Conservation (phyloP, 176 grass and related monocot species). For the Coix lacrymajobi region DNA sequence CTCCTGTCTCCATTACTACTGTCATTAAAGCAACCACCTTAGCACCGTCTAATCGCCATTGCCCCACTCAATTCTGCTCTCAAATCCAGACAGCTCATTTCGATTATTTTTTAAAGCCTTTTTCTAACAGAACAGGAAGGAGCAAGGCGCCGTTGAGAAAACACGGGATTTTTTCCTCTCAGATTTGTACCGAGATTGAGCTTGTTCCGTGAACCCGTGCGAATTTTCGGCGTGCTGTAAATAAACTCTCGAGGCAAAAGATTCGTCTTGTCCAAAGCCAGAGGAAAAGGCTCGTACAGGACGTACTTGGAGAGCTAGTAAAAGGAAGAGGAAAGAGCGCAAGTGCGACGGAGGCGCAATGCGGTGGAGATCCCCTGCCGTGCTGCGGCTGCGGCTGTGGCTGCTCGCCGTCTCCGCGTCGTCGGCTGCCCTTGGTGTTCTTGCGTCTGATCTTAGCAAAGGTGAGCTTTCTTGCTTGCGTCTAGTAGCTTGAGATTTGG, state of each 20-base stretch:
- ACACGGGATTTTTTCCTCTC: background rate
- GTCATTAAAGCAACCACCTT: background rate
- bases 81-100: slow-evolving; percentile 6
- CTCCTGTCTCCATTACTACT: background rate
- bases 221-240: background rate
- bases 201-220: background rate
- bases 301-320: background rate
- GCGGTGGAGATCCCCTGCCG: slow-evolving; percentile 34
- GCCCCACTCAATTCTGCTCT: background rate
- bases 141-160: background rate
- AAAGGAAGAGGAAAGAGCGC: background rate
- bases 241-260: slow-evolving; percentile 13
- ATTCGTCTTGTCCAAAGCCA: background rate
- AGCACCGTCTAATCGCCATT: background rate
- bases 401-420: slow-evolving; percentile 44
- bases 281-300: slow-evolving; percentile 15
- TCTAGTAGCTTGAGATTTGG: slow-evolving; percentile 2
- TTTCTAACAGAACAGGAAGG: background rate
- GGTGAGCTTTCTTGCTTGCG: slow-evolving; percentile 29
- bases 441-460: slow-evolving; percentile 40
- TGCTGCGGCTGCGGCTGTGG: slow-evolving; percentile 31
- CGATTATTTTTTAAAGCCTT: background rate
- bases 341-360: slow-evolving; percentile 4
- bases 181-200: background rate
- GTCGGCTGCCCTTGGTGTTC: slow-evolving; percentile 21